phyloP scores from a whole-genome alignment of 805 yeast genomes.

The Teunomyces stri region DNA sequence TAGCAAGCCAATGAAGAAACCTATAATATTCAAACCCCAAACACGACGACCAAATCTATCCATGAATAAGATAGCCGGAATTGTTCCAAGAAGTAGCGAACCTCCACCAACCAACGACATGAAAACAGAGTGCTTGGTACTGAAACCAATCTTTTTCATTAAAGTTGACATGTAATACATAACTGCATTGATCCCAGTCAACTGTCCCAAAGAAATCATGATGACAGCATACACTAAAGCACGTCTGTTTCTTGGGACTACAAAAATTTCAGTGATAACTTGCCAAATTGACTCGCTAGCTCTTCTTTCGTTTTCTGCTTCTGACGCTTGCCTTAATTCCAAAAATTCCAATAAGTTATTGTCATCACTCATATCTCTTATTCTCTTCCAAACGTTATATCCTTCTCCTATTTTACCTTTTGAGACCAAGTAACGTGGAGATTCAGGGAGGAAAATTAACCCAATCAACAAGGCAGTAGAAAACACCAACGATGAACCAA shows the following conservation, averaged over 20 bases:
- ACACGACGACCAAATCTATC: conserved; percentile 56
- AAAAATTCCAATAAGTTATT: conserved; percentile 52
- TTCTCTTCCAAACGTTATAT: conserved; percentile 52
- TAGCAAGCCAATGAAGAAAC: conserved; percentile 59
- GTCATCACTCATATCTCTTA: conserved; percentile 47
- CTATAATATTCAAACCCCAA: conserved; percentile 58
- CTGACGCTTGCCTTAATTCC: conserved; percentile 54
- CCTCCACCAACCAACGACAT: conserved; percentile 74
- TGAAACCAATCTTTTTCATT: conserved; percentile 55
- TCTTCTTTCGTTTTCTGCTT: conserved; percentile 42
- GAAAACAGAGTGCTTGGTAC: conserved; percentile 49
- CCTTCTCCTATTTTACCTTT: conserved; percentile 53
- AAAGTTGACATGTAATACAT: conserved; percentile 63
- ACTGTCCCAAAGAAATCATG: conserved; percentile 61
- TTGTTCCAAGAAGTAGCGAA: conserved; percentile 57
- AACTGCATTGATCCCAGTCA: conserved; percentile 67
- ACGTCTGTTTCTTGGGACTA: conserved; percentile 57
- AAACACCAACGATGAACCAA: conserved; percentile 56
- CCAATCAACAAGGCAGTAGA: conserved; percentile 31
- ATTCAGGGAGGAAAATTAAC: conserved; percentile 55
- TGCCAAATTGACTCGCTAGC: conserved; percentile 34
- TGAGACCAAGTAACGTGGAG: conserved; percentile 58
- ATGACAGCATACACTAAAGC: conserved; percentile 56
- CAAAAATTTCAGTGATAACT: conserved; percentile 50
- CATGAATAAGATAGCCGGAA: conserved; percentile 62